Conservation (phyloP, 352 stramenopile species). For the Pythium brassicae region DNA sequence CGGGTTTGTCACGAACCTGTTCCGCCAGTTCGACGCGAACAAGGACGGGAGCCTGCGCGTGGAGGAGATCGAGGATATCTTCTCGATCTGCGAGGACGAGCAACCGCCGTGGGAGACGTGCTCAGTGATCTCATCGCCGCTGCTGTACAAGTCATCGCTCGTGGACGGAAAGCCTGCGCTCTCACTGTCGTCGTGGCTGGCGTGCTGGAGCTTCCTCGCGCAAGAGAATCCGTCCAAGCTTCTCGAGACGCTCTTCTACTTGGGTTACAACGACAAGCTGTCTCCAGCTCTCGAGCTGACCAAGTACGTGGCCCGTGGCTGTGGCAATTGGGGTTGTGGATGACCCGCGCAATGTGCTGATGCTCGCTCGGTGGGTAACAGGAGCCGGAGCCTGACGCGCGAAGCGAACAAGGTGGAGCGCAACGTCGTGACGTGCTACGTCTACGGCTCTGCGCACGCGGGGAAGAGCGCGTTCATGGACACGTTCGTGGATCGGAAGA, state of each 20-base stretch:
- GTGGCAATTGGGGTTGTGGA: background rate
- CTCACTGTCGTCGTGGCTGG: conserved; percentile 56
- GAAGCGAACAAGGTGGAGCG: conserved; percentile 57
- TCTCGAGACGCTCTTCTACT: conserved; percentile 76
- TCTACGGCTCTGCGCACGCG: conserved; percentile 41
- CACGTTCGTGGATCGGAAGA: conserved; percentile 45
- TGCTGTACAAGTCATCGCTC: conserved; percentile 50
- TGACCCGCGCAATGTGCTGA: background rate
- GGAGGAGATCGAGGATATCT: conserved; percentile 73
- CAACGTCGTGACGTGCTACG: conserved; percentile 68
- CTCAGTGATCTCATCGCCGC: conserved; percentile 44
- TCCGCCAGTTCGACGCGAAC: conserved; percentile 81
- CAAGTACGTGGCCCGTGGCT: conserved; percentile 28
- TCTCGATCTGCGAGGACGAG: conserved; percentile 78
- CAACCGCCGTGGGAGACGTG: conserved; percentile 65
- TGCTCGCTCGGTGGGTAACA: background rate
- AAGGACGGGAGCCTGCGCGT: conserved; percentile 70
- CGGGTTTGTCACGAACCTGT: conserved; percentile 70
- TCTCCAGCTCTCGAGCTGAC: conserved; percentile 60
- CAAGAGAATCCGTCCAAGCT: conserved; percentile 74
- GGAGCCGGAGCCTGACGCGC: conserved; percentile 49
- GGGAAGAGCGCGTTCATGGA: conserved; percentile 54
- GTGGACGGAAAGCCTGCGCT: conserved; percentile 51
- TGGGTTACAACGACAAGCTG: conserved; percentile 79
- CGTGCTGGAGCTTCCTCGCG: conserved; percentile 66